Evolutionary conservation across 1,139 yeast species (phyloP).

Genomic region (Geotrichum restrictum): DNA sequence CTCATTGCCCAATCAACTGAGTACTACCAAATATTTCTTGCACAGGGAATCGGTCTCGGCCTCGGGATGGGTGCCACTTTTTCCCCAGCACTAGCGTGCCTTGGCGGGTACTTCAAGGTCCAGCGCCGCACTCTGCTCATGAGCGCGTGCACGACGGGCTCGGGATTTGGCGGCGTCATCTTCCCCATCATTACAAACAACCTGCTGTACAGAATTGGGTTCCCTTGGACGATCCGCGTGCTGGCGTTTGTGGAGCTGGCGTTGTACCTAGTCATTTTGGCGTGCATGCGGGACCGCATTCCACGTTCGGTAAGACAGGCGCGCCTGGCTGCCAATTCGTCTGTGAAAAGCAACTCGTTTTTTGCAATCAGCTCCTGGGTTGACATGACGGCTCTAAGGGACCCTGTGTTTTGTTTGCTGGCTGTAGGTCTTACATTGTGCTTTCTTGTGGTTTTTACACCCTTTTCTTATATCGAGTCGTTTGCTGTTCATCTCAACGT

Average conservation of each 20-base stretch:
- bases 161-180: conserved; percentile 56
- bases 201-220: conserved; percentile 43
- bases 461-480: conserved; percentile 19
- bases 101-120: conserved; percentile 38
- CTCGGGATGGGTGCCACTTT: conserved; percentile 37
- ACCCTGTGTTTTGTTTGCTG: conserved; percentile 20
- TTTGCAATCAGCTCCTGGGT: conserved; percentile 18
- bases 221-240: conserved; percentile 47
- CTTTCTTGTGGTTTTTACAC: conserved; percentile 17
- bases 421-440: conserved; percentile 15
- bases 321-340: background rate
- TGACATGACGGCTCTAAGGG: conserved; percentile 13
- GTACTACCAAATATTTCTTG: conserved; percentile 50
- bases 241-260: conserved; percentile 29
- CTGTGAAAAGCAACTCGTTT: background rate
- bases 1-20: conserved; percentile 47
- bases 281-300: conserved; percentile 7
- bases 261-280: background rate
- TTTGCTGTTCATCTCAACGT: conserved; percentile 11
- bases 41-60: conserved; percentile 50
- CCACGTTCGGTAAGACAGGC: conserved; percentile 11
- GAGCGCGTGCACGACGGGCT: conserved; percentile 54
- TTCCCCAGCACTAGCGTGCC: conserved; percentile 15
- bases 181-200: conserved; percentile 43
- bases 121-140: conserved; percentile 51